phyloP scores from a whole-genome alignment of 192 early-diverging fungal genomes.

The Linnemannia zychae region DNA sequence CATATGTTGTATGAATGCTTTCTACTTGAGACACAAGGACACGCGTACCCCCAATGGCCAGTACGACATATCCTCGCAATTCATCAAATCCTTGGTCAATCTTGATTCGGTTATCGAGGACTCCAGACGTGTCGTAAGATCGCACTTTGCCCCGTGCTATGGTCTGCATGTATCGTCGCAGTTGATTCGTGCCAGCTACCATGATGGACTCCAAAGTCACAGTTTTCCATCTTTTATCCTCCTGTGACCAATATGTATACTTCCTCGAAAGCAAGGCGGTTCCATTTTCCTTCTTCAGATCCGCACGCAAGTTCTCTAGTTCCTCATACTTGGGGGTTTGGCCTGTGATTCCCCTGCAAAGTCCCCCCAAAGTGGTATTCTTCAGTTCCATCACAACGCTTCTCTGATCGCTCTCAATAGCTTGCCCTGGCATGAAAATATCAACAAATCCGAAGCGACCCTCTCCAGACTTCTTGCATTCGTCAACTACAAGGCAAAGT shows the following conservation, averaged over 20 bases:
- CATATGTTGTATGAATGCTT: conserved; percentile 25
- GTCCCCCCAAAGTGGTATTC: conserved; percentile 46
- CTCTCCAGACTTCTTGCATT: conserved; percentile 33
- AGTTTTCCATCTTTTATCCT: conserved; percentile 19
- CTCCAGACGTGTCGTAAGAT: conserved; percentile 36
- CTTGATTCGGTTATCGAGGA: conserved; percentile 46
- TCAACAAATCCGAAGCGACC: conserved; percentile 44
- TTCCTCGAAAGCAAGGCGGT: conserved; percentile 36
- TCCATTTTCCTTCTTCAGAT: conserved; percentile 33
- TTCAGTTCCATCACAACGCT: conserved; percentile 51
- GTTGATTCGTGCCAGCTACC: conserved; percentile 36
- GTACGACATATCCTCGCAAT: conserved; percentile 50
- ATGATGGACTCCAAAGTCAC: conserved; percentile 37
- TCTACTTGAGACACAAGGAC: conserved; percentile 27
- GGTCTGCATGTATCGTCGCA: conserved; percentile 40
- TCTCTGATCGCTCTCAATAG: conserved; percentile 24
- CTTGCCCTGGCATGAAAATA: conserved; percentile 33
- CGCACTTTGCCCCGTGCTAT: conserved; percentile 34
- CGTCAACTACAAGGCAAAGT: conserved; percentile 54
- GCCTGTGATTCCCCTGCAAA: conserved; percentile 32
- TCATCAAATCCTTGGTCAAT: conserved; percentile 43
- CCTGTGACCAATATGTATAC: conserved; percentile 52
- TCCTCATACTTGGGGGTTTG: conserved; percentile 28
- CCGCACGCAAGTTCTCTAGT: conserved; percentile 24
- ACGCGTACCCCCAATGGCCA: conserved; percentile 44